Evolutionary conservation across 2,329 filamentous ascomycete species (phyloP).

Genomic region (Hymenotorrendiella dingleyae): DNA sequence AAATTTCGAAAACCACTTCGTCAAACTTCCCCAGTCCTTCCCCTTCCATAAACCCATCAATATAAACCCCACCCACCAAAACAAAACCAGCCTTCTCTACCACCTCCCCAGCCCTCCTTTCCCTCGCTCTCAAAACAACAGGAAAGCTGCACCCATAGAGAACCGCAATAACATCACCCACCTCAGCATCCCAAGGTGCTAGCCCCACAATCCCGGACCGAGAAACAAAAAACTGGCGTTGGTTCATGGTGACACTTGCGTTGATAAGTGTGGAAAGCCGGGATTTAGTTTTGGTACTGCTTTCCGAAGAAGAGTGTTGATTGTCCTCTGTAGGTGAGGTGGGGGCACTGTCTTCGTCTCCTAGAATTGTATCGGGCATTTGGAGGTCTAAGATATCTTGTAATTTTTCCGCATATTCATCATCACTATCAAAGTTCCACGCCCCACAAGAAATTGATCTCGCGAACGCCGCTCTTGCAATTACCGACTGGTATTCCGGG

Average conservation of each 20-base stretch:
- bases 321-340: not conserved
- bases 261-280: conserved; percentile 16
- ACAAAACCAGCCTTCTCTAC: conserved; percentile 8
- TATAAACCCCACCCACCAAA: conserved; percentile 26
- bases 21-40: conserved; percentile 17
- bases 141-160: conserved; percentile 25
- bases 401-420: conserved; percentile 15
- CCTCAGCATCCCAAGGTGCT: conserved; percentile 14
- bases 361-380: conserved; percentile 5
- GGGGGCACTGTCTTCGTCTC: conserved; percentile 7
- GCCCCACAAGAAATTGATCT: conserved; percentile 22
- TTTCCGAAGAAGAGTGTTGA: conserved; percentile 6
- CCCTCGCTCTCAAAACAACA: conserved; percentile 23
- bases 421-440: conserved; percentile 15
- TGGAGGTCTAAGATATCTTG: conserved; percentile 15
- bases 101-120: no score
- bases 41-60: conserved; percentile 25
- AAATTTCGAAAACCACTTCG: conserved; percentile 18
- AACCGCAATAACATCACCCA: conserved; percentile 21
- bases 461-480: conserved; percentile 15
- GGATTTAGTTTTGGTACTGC: conserved; percentile 5
- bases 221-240: conserved; percentile 18
- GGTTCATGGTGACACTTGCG: conserved; percentile 21
- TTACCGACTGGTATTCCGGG: conserved; percentile 5
- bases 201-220: conserved; percentile 13